phyloP scores from a whole-genome alignment of 1,139 yeast genomes.

The Arxiozyma bovina region DNA sequence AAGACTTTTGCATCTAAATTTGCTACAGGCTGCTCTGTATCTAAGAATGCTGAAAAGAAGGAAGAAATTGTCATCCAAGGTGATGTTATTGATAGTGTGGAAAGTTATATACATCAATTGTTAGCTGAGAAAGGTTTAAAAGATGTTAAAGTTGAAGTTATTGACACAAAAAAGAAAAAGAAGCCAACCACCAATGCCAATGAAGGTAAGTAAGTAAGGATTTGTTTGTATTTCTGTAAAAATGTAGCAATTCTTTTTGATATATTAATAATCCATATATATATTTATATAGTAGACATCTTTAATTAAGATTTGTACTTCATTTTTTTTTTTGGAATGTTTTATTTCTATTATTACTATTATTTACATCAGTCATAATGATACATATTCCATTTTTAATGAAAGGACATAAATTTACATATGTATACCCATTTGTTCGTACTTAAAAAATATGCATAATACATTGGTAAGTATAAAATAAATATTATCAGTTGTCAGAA shows the following conservation, averaged over 20 bases:
- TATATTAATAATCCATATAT: too few relatives aligned
- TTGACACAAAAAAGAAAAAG: conserved; percentile 75
- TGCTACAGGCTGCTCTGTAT: conserved; percentile 96
- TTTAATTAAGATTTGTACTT: too few relatives aligned
- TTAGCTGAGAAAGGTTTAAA: conserved; percentile 74
- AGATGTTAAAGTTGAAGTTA: conserved; percentile 79
- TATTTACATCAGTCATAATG: not conserved
- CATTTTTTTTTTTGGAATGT: not conserved
- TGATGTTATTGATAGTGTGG: conserved; percentile 89
- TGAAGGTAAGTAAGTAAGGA: conserved; percentile 11
- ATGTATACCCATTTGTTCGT: not conserved
- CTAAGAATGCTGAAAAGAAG: conserved; percentile 82
- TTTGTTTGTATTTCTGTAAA: not conserved
- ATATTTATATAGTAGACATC: too few relatives aligned
- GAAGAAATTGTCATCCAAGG: conserved; percentile 93
- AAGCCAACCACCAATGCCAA: conserved; percentile 33
- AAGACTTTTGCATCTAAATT: conserved; percentile 89
- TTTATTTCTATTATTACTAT: too few relatives aligned
- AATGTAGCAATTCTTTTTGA: not conserved
- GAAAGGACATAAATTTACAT: not conserved
- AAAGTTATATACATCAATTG: conserved; percentile 59
- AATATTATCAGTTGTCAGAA: conserved; percentile 1
- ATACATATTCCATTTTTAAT: not conserved
- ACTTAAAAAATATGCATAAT: not conserved
- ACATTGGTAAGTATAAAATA: not conserved